Percentiles rank a stretch among this genome's conserved stretches.
phyloP scores from a whole-genome alignment of 1,284 basidiomycete species.

The Apiotrichum porosum region DNA sequence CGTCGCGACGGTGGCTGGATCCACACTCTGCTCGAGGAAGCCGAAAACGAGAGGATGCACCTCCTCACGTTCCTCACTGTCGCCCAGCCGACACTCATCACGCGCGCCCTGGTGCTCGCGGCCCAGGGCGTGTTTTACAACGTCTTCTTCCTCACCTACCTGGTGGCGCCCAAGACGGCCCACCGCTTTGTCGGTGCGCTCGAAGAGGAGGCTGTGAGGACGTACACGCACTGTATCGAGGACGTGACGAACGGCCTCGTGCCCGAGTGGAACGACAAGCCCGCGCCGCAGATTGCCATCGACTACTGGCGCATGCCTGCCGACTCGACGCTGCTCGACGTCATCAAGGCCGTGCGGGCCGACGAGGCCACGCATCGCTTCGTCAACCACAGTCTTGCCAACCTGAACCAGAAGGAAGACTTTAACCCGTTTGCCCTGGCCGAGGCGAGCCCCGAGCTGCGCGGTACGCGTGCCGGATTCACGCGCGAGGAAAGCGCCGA shows the following conservation, averaged over 20 bases:
- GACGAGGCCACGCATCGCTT: conserved; percentile 92
- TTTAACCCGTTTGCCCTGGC: conserved; percentile 86
- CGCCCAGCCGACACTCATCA: conserved; percentile 67
- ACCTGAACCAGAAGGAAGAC: conserved; percentile 68
- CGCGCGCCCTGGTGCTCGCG: conserved; percentile 73
- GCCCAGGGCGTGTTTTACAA: conserved; percentile 88
- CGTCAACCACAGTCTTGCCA: conserved; percentile 87
- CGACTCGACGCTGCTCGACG: conserved; percentile 75
- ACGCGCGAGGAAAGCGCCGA: conserved; percentile 65
- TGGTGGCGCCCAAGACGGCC: conserved; percentile 73
- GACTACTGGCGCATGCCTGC: conserved; percentile 80
- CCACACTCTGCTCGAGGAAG: conserved; percentile 79
- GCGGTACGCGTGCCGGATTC: conserved; percentile 70
- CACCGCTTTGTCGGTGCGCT: conserved; percentile 94
- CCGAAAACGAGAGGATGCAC: conserved; percentile 94
- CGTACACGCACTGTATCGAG: conserved; percentile 76
- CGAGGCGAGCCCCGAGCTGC: conserved; percentile 78
- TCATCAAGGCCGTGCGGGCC: conserved; percentile 82
- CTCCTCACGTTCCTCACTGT: conserved; percentile 89
- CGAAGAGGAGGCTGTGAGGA: conserved; percentile 90
- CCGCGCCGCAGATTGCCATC: conserved; percentile 83
- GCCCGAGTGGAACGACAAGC: conserved; percentile 69
- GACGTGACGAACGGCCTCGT: conserved; percentile 80
- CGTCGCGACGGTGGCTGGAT: conserved; percentile 85
- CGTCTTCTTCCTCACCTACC: conserved; percentile 78